Conservation (phyloP, 768 basidiomycete genomes). For the Agrocybe chaxingu region DNA sequence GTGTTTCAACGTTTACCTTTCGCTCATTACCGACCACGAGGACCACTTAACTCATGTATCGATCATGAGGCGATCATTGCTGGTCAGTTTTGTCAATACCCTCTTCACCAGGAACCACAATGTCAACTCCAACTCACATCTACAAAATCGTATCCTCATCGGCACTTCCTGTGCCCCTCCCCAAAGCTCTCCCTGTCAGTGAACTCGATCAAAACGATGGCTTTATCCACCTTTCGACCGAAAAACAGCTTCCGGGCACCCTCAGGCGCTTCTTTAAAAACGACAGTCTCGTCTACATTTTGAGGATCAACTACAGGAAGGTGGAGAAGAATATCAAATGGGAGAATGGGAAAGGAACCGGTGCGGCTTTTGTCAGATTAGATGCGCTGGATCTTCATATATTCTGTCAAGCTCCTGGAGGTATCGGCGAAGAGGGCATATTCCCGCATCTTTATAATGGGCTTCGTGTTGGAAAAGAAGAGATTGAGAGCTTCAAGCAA, state of each 20-base stretch:
- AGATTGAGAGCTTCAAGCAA: slow-evolving; percentile 38
- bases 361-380: slow-evolving; percentile 8
- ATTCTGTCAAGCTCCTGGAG: slow-evolving; percentile 31
- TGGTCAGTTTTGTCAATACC: neutral
- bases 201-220: slow-evolving; percentile 41
- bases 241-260: slow-evolving; percentile 45
- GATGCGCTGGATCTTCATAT: neutral
- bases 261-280: slow-evolving; percentile 42
- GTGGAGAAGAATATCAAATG: slow-evolving; percentile 42
- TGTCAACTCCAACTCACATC: slow-evolving; percentile 44
- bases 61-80: neutral
- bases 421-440: slow-evolving; percentile 39
- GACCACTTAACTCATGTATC: too few species aligned
- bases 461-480: slow-evolving; percentile 36
- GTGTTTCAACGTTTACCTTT: too few species aligned
- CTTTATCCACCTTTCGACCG: slow-evolving; percentile 57
- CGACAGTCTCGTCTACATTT: slow-evolving; percentile 35
- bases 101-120: slow-evolving; percentile 4
- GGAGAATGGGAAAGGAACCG: slow-evolving; percentile 41
- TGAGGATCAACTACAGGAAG: slow-evolving; percentile 38
- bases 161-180: slow-evolving; percentile 37
- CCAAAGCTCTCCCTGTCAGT: slow-evolving; percentile 46
- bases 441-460: slow-evolving; percentile 58
- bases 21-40: neutral
- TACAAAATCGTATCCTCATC: slow-evolving; percentile 57